Conservation (phyloP, 1,139 yeast species). For the Nakaseomyces uthaithaninus region DNA sequence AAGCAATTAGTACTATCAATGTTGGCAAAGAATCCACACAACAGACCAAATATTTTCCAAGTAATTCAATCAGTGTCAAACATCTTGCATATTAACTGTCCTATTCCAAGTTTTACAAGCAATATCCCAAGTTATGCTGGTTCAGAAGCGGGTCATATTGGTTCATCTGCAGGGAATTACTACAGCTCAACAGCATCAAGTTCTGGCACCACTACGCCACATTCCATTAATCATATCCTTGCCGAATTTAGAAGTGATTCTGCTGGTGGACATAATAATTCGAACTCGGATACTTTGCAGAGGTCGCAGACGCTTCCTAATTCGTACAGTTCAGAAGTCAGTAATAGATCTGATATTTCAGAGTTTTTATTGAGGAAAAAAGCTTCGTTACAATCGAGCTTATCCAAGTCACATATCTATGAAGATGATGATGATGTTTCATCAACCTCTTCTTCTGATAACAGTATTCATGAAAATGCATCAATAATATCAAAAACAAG, state of each 20-base stretch:
- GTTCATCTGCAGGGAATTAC: constrained; percentile 5
- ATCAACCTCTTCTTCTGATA: not conserved
- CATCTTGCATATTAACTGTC: constrained; percentile 48
- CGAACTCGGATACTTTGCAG: not conserved
- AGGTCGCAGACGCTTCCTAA: constrained; percentile 2
- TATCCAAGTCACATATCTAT: not conserved
- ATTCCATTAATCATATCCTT: not conserved
- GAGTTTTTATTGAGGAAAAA: constrained; percentile 2
- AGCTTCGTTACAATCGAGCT: not conserved
- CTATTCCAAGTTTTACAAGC: constrained; percentile 35
- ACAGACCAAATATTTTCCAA: constrained; percentile 66
- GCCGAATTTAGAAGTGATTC: constrained; percentile 1
- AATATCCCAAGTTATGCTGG: constrained; percentile 16
- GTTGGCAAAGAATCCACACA: constrained; percentile 58
- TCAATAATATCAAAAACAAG: constrained; percentile 1
- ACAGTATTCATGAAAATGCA: constrained; percentile 1
- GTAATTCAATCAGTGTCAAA: constrained; percentile 57
- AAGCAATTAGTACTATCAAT: constrained; percentile 54
- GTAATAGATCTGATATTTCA: constrained; percentile 4
- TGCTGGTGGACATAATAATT: not conserved
- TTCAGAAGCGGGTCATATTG: not conserved
- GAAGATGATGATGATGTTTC: not conserved
- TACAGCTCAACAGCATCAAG: not conserved
- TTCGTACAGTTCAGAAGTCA: not conserved
- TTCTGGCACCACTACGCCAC: constrained; percentile 2